Conservation (phyloP, 371 early-diverging fungal genomes). For the Mucor lusitanicus region DNA sequence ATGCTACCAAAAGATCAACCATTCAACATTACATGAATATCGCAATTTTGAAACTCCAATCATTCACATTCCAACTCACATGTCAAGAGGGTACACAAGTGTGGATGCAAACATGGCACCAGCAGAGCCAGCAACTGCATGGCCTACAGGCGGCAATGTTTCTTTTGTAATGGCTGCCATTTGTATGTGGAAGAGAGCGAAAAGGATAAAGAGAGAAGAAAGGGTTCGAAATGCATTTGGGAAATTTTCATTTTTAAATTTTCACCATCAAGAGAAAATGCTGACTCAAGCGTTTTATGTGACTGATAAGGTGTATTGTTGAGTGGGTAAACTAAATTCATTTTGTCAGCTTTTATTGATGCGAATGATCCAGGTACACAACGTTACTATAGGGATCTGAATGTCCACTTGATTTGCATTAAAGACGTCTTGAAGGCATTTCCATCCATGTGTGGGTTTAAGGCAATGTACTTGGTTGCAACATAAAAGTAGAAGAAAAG, state of each 20-base stretch:
- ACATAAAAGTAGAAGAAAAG: neutral
- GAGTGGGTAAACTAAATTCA: conserved; percentile 2
- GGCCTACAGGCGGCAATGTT: conserved; percentile 80
- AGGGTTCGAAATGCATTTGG: neutral
- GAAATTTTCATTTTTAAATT: neutral
- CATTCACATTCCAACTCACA: conserved; percentile 60
- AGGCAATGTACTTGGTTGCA: too few species aligned
- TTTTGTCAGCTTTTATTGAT: conserved; percentile 5
- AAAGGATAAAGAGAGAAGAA: conserved; percentile 16
- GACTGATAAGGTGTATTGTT: neutral
- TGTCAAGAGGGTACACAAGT: conserved; percentile 93
- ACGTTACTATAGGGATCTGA: neutral
- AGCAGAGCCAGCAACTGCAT: conserved; percentile 91
- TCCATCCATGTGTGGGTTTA: neutral
- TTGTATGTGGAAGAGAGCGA: conserved; percentile 6
- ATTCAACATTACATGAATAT: neutral
- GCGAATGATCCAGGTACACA: neutral
- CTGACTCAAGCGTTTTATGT: conserved; percentile 17
- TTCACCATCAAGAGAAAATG: conserved; percentile 9
- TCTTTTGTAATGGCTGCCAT: conserved; percentile 53
- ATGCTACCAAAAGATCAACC: conserved; percentile 51
- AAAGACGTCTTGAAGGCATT: neutral
- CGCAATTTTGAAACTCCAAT: neutral
- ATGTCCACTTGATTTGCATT: neutral
- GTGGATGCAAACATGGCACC: conserved; percentile 91